phyloP scores from a whole-genome alignment of 805 yeast genomes.

The Cyberlindnera maclurae region DNA sequence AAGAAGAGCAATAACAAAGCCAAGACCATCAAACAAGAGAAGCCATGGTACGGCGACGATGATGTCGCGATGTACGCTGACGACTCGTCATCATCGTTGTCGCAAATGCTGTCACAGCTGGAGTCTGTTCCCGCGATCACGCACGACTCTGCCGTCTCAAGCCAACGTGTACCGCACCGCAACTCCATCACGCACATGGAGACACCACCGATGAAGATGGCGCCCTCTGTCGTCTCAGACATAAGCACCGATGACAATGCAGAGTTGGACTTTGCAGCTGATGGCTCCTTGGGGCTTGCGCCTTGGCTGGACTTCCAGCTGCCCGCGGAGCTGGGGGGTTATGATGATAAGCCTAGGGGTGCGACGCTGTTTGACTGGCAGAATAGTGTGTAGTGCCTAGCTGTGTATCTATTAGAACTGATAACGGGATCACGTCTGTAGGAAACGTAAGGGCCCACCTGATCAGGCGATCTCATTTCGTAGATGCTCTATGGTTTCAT shows the following conservation, averaged over 20 bases:
- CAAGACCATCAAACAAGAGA: conserved; percentile 1
- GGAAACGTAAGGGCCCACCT: too few relatives aligned
- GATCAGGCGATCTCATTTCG: too few relatives aligned
- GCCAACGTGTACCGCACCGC: conserved; percentile 7
- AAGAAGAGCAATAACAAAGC: conserved; percentile 7
- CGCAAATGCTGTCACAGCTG: conserved; percentile 23
- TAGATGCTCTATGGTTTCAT: too few relatives aligned
- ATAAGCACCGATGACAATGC: conserved; percentile 14
- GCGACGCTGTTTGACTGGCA: conserved; percentile 22
- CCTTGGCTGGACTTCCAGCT: conserved; percentile 48
- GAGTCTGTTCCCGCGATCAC: conserved; percentile 23
- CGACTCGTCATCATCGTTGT: conserved; percentile 16
- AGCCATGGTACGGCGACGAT: background rate
- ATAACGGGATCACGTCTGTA: too few relatives aligned
- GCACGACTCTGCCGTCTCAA: conserved; percentile 1
- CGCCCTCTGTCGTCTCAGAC: conserved; percentile 1
- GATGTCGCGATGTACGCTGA: conserved; percentile 15
- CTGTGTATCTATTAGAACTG: too few relatives aligned
- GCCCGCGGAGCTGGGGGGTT: conserved; percentile 3
- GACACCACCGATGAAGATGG: background rate
- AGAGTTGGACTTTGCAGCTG: conserved; percentile 63
- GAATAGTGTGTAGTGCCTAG: conserved; percentile 13
- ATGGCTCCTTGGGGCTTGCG: conserved; percentile 72
- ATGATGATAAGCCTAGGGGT: conserved; percentile 2
- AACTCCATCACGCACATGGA: background rate